These are phyloP conservation scores for Stagonosporopsis cucurbitacearum DNA, from an alignment of 2,329 filamentous ascomycete species.

Conservation along the genomic window DNA sequence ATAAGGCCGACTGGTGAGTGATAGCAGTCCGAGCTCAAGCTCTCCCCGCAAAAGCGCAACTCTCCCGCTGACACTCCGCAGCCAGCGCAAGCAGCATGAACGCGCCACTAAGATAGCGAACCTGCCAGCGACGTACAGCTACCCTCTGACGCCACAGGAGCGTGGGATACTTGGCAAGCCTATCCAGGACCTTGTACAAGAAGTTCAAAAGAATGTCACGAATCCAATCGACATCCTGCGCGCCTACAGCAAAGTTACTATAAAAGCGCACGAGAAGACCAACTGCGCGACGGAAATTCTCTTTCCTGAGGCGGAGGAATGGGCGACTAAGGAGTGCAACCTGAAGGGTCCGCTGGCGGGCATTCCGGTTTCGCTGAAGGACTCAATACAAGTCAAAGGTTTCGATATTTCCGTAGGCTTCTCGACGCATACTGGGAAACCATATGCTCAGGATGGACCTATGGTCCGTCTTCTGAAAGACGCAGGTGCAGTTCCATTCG, in stretches of 20 bases:
- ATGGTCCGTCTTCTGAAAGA: conserved; percentile 81
- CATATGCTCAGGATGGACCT: conserved; percentile 69
- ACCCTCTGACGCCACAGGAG: conserved; percentile 69
- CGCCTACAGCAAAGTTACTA: conserved; percentile 84
- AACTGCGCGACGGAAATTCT: conserved; percentile 91
- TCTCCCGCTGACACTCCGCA: conserved; percentile 47
- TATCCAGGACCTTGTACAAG: conserved; percentile 78
- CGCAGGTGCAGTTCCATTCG: conserved; percentile 86
- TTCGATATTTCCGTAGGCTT: conserved; percentile 86
- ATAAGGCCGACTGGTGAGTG: conserved; percentile 72
- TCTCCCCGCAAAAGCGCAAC: conserved; percentile 7
- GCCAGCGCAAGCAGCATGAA: conserved; percentile 80
- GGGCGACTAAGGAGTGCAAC: conserved; percentile 69
- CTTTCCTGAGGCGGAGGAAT: conserved; percentile 77
- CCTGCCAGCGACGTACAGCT: conserved; percentile 70
- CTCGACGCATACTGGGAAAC: conserved; percentile 73
- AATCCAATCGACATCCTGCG: conserved; percentile 76
- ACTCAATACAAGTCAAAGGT: conserved; percentile 74
- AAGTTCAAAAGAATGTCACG: conserved; percentile 73
- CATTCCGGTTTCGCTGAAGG: conserved; percentile 86
- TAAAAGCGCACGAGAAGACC: conserved; percentile 83
- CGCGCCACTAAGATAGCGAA: conserved; percentile 71
- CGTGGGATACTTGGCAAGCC: conserved; percentile 71
- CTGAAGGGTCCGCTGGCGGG: conserved; percentile 83
- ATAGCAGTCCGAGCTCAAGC: conserved; percentile 18